Percentiles rank a stretch among this genome's conserved stretches.
Conservation (phyloP, 2,329 filamentous ascomycete genomes). For the Penicillium expansum region DNA sequence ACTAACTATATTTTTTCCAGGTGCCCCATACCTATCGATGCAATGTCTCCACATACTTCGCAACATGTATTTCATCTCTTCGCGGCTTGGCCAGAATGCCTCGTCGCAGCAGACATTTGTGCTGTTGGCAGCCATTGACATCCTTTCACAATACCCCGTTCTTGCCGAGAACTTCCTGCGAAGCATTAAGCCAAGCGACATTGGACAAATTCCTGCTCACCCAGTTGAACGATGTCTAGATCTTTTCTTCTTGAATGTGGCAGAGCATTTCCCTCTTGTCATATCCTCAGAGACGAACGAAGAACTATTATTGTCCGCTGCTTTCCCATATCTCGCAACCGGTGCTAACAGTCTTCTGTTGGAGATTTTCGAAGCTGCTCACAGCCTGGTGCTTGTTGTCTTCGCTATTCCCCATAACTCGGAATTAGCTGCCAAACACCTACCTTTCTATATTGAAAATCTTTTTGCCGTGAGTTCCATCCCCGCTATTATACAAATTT, state of each 20-base stretch:
- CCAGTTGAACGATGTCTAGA: conserved; percentile 72
- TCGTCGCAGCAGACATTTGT: conserved; percentile 86
- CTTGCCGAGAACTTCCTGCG: conserved; percentile 66
- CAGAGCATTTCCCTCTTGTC: conserved; percentile 75
- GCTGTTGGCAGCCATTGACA: conserved; percentile 77
- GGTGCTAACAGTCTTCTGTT: conserved; percentile 57
- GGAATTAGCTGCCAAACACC: conserved; percentile 64
- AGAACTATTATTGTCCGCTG: conserved; percentile 68
- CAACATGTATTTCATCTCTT: conserved; percentile 78
- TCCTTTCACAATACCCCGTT: conserved; percentile 67
- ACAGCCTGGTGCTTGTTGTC: conserved; percentile 75
- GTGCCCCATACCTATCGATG: conserved; percentile 64
- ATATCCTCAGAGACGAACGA: conserved; percentile 68
- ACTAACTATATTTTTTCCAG: conserved; percentile 29
- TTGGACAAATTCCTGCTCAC: conserved; percentile 58
- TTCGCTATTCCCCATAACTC: conserved; percentile 78
- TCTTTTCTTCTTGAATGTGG: conserved; percentile 82
- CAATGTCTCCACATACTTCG: conserved; percentile 72
- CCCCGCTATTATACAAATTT: not conserved
- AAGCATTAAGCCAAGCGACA: conserved; percentile 57
- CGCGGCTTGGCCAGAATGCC: conserved; percentile 65
- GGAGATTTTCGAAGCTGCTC: conserved; percentile 82
- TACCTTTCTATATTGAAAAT: conserved; percentile 80
- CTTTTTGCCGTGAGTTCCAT: conserved; percentile 59
- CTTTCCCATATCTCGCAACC: conserved; percentile 69